Conservation (phyloP, 2,329 filamentous ascomycete species). For the Didymella exigua region DNA sequence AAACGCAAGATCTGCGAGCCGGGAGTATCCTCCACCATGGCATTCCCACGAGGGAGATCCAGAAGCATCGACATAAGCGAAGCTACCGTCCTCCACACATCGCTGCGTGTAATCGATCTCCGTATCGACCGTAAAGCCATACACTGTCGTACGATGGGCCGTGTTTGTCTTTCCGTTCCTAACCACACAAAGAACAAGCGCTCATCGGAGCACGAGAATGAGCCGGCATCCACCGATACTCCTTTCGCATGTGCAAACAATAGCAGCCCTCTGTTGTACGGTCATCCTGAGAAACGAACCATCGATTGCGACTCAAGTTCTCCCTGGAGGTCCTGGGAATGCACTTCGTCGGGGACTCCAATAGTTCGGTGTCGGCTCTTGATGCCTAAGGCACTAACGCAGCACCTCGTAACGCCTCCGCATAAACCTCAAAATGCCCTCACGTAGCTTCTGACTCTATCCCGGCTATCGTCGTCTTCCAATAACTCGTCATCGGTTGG, state of each 20-base stretch:
- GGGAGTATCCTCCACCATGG: not conserved
- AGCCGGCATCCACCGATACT: not conserved
- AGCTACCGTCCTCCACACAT: not conserved
- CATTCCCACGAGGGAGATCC: not conserved
- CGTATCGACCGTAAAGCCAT: constrained; percentile 8
- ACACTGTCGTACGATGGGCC: not conserved
- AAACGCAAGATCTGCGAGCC: not conserved
- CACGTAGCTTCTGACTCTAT: not conserved
- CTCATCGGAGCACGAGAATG: not conserved
- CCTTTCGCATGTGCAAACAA: not conserved
- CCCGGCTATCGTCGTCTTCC: not conserved
- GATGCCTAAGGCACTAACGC: not conserved
- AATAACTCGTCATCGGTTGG: not conserved
- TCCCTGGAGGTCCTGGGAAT: not conserved
- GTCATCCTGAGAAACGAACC: not conserved
- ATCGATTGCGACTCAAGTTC: not conserved
- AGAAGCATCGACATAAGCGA: not conserved
- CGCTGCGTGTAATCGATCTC: constrained; percentile 1
- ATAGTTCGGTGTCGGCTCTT: not conserved
- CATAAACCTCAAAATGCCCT: not conserved
- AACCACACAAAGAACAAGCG: not conserved
- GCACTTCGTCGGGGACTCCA: not conserved
- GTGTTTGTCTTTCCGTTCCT: not conserved
- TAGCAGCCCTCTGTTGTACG: not conserved
- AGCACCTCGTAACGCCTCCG: not conserved